Evolutionary conservation across 257 asterid species (phyloP).

Genomic region (Haberlea rhodopensis): DNA sequence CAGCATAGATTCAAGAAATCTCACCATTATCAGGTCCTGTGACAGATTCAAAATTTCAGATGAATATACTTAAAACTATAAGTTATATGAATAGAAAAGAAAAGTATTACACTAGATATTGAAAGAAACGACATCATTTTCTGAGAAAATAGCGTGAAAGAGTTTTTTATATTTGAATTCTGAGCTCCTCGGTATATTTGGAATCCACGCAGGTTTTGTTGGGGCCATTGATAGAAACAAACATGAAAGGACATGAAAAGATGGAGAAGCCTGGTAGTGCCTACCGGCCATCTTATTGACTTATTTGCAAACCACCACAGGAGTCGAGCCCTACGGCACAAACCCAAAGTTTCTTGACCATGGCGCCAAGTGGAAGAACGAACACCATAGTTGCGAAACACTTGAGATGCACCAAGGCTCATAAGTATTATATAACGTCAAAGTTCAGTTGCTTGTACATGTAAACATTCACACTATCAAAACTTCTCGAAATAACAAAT

Average conservation of each 20-base stretch:
- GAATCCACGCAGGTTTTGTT: neutral
- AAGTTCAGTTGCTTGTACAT: neutral
- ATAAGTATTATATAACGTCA: neutral
- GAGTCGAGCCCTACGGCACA: neutral
- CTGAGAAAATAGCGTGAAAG: neutral
- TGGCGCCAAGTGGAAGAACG: neutral
- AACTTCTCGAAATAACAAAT: neutral
- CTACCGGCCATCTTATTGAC: neutral
- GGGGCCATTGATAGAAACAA: neutral
- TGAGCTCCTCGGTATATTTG: neutral
- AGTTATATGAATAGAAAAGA: too few species aligned
- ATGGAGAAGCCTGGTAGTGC: neutral
- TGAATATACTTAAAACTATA: too few species aligned
- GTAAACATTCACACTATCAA: neutral
- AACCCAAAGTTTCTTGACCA: neutral
- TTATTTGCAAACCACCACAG: neutral
- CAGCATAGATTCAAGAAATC: neutral
- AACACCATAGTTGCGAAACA: neutral
- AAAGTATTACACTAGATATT: too few species aligned
- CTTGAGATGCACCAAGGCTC: neutral
- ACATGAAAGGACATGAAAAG: neutral
- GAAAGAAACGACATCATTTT: neutral
- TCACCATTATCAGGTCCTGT: too few species aligned
- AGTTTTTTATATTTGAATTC: neutral
- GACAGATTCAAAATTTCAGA: neutral